phyloP scores from a whole-genome alignment of 177 flowering plant genomes.

The Tripterygium wilfordii region DNA sequence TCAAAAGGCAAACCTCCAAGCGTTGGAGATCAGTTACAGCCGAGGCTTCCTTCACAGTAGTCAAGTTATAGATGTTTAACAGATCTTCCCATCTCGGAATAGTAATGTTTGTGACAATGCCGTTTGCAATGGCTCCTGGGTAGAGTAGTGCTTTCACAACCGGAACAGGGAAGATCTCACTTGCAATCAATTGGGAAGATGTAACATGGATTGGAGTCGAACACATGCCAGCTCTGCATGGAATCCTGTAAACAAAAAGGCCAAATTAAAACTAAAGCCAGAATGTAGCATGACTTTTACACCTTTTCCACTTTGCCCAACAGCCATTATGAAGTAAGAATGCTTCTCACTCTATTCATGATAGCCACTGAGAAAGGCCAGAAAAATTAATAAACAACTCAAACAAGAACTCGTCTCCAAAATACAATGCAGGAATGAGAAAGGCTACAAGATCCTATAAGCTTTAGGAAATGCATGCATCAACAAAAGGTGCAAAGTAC shows the following conservation, averaged over 20 bases:
- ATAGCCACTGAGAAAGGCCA: too few relatives aligned
- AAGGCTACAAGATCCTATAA: too few relatives aligned
- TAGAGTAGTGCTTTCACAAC: conserved; percentile 54
- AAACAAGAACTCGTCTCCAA: too few relatives aligned
- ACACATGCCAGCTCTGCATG: conserved; percentile 57
- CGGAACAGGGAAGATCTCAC: conserved; percentile 38
- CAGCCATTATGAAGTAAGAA: not conserved
- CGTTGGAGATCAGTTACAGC: conserved; percentile 62
- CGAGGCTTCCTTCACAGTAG: conserved; percentile 45
- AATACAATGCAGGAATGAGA: too few relatives aligned
- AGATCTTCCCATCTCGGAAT: conserved; percentile 53
- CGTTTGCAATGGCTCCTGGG: conserved; percentile 66
- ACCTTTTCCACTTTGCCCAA: too few relatives aligned
- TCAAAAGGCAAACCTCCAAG: conserved; percentile 54
- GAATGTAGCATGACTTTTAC: not conserved
- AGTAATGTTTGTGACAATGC: conserved; percentile 36
- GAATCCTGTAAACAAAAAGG: conserved; percentile 26
- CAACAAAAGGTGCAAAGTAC: too few relatives aligned
- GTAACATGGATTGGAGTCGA: conserved; percentile 46
- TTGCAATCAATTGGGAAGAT: conserved; percentile 53
- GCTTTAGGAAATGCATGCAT: too few relatives aligned
- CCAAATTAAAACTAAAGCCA: not conserved
- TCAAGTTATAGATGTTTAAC: conserved; percentile 51
- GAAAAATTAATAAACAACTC: too few relatives aligned
- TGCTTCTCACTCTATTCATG: too few relatives aligned